Evolutionary conservation across 2,329 filamentous ascomycete species (phyloP), one percentile per base, ranked within the genome.

Genomic region (Aureobasidium sp.): DNA sequence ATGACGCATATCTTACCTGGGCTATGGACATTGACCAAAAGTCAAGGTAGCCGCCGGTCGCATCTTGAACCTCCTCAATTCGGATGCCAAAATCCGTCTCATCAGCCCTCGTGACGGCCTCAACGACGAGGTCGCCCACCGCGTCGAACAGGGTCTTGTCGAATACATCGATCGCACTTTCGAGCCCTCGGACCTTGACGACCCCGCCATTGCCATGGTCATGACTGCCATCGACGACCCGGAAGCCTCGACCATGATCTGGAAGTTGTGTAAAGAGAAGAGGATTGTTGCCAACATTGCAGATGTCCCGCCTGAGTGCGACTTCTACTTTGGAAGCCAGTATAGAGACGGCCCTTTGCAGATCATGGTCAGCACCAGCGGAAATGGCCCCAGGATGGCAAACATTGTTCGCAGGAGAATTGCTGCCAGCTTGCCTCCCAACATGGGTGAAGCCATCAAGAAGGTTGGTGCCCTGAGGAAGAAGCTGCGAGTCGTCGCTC

Each of bases 311-410:
- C 84, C 91, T 0, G 94, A 99, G 75, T 99, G 94, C 76, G 94
- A 99, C 72, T 99, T 99, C 73, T 99, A 97, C 81, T 99, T 99
- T 77, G 94, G 94, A 65, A 94, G 89, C 72, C 87, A 97, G 42
- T 90, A 99, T 76, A 87, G 94, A 56, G 94, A 99, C 73, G 94
- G 94, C 0, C 94, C 94, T 6, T 77, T 99, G 64, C 94, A 99
- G 79, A 88, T 99, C 70, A 99, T 99, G 94, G 93, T 99, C 68
- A 95, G 90, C 78, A 99, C 94, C 39, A 99, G 97, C 73, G 94
- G 94, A 58, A 97, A 96, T 73, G 94, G 94, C 0, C 94, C 94
- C 0, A 87, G 93, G 72, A 78, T 99, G 66, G 94, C 94, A 11
- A 93, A 90, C 67, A 87, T 92, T 52, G 89, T 99, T 56, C 81